Base-by-base conservation (phyloP, 108 stramenopile species). In the Discostella pseudostelligera region DNA sequence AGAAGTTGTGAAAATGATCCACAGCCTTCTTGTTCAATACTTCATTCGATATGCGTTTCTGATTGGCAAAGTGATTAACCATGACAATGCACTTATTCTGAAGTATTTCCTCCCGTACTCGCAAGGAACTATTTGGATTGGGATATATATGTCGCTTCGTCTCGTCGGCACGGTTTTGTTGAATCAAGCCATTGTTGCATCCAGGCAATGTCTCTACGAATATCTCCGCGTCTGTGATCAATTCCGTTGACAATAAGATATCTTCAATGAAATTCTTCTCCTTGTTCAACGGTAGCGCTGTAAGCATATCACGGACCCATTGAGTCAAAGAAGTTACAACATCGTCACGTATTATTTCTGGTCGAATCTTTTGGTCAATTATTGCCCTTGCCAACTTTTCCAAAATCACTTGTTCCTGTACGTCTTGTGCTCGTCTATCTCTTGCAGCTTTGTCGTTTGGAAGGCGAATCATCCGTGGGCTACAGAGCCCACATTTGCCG, bases 281-380 rank as follows among this genome's bases (percentile, higher is more conserved):
- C 49, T 75, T 75, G 54, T 75, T 75, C 32, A 67, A 47, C 0
- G 74, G 74, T 16, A 62, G 37, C 0, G 74, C 74, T 4, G 74
- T n/a, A 25, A 75, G 74, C 66, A 75, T 67, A 0, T 35, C 19
- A 6, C 44, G 49, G 0, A 75, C 11, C 65, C 65, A 67, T 3
- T 36, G 12, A 0, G 55, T 45, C 2, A 75, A 21, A 10, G 45
- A 8, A 0, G 16, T 4, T 4, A 45, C 17, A 46, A 57, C 74
- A 28, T 75, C 74, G 25, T 67, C 53, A 14, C 74, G 60, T 0
- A 62, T 12, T 19, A 63, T 39, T 16, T 37, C 22, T 5, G 74
- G 74, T 6, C 74, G 66, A 6, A 75, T 75, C 36, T 75, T 75
- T 36, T 50, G 44, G 43, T 67, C 66, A 8, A 75, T 39, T 0